Evolutionary conservation across 2,329 filamentous ascomycete genomes (phyloP).

Genomic region (Xylariaceae sp.): DNA sequence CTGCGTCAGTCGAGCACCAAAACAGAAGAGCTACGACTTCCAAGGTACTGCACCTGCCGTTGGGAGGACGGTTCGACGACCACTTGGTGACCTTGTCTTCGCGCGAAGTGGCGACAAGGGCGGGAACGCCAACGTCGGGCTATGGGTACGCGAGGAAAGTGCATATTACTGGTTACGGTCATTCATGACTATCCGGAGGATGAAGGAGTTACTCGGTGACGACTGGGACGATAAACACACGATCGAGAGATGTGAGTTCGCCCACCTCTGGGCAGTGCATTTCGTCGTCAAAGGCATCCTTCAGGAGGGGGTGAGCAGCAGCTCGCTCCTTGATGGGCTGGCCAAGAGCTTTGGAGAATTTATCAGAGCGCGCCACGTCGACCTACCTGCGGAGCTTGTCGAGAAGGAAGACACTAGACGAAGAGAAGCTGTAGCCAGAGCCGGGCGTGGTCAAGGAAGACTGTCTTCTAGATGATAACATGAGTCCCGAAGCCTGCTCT

Average conservation of each 20-base stretch:
- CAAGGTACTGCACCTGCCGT: background rate
- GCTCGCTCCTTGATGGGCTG: conserved; percentile 43
- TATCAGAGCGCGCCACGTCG: conserved; percentile 19
- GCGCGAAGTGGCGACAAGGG: conserved; percentile 25
- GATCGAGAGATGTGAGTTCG: conserved; percentile 47
- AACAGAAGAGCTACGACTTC: background rate
- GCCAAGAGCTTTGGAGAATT: conserved; percentile 45
- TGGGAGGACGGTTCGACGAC: background rate
- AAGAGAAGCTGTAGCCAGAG: background rate
- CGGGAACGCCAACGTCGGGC: conserved; percentile 25
- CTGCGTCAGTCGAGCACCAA: background rate
- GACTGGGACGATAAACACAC: conserved; percentile 40
- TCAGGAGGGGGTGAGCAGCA: conserved; percentile 45
- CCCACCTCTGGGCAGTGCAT: conserved; percentile 42
- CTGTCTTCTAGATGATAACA: no score
- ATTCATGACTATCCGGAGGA: conserved; percentile 32
- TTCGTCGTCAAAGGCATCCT: conserved; percentile 47
- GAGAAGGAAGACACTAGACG: background rate
- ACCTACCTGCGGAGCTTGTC: conserved; percentile 10
- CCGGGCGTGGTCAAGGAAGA: background rate
- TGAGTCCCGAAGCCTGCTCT: no score
- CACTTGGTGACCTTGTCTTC: conserved; percentile 19
- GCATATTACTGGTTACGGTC: conserved; percentile 38
- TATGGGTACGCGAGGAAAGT: conserved; percentile 36
- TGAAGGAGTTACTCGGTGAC: conserved; percentile 38